Conservation (phyloP, 176 grass and related monocot species). For the Carex kokanica region DNA sequence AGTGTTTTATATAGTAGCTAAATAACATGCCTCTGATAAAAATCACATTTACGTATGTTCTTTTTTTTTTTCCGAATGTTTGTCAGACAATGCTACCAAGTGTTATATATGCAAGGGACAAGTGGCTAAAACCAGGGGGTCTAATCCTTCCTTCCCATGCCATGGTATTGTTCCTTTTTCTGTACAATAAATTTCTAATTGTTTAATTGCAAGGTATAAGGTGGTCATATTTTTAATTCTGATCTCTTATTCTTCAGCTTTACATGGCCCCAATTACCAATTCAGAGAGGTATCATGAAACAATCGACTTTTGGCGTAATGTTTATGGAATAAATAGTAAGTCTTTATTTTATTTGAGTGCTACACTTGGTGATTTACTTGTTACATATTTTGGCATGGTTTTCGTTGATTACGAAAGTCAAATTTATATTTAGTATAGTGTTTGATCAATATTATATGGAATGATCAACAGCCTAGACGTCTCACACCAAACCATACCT, state of each 20-base stretch:
- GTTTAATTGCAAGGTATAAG: not conserved
- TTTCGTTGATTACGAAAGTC: not conserved
- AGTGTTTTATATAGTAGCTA: not conserved
- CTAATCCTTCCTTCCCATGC: constrained; percentile 98
- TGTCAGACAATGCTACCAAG: constrained; percentile 83
- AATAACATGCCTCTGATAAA: not conserved
- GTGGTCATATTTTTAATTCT: constrained; percentile 25
- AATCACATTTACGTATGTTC: constrained; percentile 10
- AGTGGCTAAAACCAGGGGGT: constrained; percentile 90
- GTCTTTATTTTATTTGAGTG: constrained; percentile 17
- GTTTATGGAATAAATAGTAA: constrained; percentile 96
- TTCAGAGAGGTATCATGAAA: constrained; percentile 66
- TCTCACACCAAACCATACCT: not conserved
- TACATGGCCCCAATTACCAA: constrained; percentile 95
- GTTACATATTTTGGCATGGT: not conserved
- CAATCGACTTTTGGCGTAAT: constrained; percentile 80
- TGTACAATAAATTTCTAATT: constrained; percentile 10
- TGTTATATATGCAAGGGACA: constrained; percentile 90
- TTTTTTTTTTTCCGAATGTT: constrained; percentile 8
- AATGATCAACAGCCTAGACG: not conserved
- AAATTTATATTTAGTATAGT: not conserved
- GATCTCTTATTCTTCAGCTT: constrained; percentile 40
- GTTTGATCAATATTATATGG: not conserved
- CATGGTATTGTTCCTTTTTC: constrained; percentile 40
- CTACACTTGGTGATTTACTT: not conserved